Conservation (phyloP, 768 basidiomycete species). For the Lentinula raphanica region DNA sequence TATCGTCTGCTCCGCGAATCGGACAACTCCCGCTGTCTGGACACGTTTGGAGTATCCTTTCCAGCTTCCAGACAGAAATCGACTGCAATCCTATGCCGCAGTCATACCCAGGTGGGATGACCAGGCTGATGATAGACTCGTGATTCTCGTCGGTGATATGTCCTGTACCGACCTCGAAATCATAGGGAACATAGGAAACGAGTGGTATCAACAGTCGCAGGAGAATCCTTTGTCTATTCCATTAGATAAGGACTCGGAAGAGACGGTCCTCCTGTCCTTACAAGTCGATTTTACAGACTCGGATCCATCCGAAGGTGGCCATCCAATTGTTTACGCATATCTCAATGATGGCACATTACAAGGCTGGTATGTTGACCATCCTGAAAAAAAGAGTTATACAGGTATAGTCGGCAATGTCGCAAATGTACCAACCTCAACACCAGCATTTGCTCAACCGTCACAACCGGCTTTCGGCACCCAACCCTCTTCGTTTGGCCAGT, state of each 20-base stretch:
- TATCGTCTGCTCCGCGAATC: slow-evolving; percentile 38
- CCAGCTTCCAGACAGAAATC: slow-evolving; percentile 31
- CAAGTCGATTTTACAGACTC: slow-evolving; percentile 60
- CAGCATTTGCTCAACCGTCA: slow-evolving; percentile 28
- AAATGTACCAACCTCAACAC: slow-evolving; percentile 5
- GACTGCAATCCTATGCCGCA: slow-evolving; percentile 31
- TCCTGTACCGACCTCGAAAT: slow-evolving; percentile 45
- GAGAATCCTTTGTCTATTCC: slow-evolving; percentile 59
- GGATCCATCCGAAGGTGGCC: slow-evolving; percentile 20
- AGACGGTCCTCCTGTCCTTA: slow-evolving; percentile 63
- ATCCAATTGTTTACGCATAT: slow-evolving; percentile 68
- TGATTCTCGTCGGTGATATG: slow-evolving; percentile 41
- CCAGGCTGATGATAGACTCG: slow-evolving; percentile 33
- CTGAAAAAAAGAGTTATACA: slow-evolving; percentile 46
- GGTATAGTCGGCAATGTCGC: slow-evolving; percentile 40
- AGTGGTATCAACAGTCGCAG: slow-evolving; percentile 46
- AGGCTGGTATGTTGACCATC: slow-evolving; percentile 66
- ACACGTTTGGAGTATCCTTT: slow-evolving; percentile 38
- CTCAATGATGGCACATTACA: slow-evolving; percentile 74
- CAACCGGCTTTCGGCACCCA: slow-evolving; percentile 18
- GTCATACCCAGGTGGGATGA: slow-evolving; percentile 45
- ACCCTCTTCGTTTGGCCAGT: slow-evolving; percentile 19
- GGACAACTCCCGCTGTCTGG: slow-evolving; percentile 33
- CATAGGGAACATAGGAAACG: slow-evolving; percentile 31
- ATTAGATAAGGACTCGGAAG: slow-evolving; percentile 61